Evolutionary conservation across 345 rosid species (phyloP), one percentile per base, ranked within the genome.

Genomic region (Camelina hispida): DNA sequence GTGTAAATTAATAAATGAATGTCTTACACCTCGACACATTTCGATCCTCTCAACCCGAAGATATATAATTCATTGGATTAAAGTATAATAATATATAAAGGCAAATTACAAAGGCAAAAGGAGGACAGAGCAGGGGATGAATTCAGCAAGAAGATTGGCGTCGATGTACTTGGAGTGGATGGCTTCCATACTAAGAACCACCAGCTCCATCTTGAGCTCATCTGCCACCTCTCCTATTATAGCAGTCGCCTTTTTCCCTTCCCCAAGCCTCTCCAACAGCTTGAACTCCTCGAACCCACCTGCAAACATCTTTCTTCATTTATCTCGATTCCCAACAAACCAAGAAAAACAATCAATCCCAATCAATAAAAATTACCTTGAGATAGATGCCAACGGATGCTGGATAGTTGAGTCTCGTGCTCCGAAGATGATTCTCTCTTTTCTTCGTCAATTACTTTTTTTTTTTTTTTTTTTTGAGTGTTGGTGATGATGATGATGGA

Each of bases 91-190:
- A 6, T 5, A 34, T 5, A 55, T 55, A 28, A 7, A 28, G 61
- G 20, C 13, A 7, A 13, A 58, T 59, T 32, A 60, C 54, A 94
- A 78, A 57, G 99, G 99, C 66, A 94, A 79, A 37, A 94, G 96
- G 3, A 94, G 81, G 78, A 94, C 91, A 0, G 98, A 95, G 77
- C 98, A 94, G 14, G 98, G 98, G 73, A 91, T 83, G 79, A 94
- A 94, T 83, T 94, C 98, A 16, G 93, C 98, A 4, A 90, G 85
- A 32, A 94, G 82, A 81, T 94, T 94, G 43, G 96, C 96, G 78
- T 94, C 97, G 5, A 94, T 90, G 68, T 87, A 89, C 87, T 94
- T 94, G n/a, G 97, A 94, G 79, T 94, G 98, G 74, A 94, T 91
- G 58, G 98, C 97, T 61, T 91, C 98, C 98, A 94, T 91, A 83